Evolutionary conservation across 257 asterid species (phyloP).

Genomic region (Lithospermum erythrorhizon): DNA sequence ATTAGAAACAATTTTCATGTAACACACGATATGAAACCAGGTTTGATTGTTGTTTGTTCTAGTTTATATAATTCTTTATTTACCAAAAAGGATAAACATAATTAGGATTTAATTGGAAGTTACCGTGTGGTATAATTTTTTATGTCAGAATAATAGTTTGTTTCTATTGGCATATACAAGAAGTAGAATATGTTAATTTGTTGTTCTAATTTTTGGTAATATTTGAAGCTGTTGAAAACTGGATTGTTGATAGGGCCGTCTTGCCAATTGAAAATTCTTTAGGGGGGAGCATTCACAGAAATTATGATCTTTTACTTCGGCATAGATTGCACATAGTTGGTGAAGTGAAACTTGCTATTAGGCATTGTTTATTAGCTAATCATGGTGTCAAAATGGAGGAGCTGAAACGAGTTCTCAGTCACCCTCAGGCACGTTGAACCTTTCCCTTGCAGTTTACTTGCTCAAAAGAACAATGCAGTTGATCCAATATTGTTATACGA

Average conservation of each 20-base stretch:
- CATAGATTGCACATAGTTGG: slow-evolving; percentile 95
- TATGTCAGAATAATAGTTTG: not conserved
- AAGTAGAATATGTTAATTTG: not conserved
- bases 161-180: not conserved
- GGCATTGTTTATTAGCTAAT: slow-evolving; percentile 90
- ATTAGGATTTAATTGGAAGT: too few species aligned
- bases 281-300: slow-evolving; percentile 98
- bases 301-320: slow-evolving; percentile 90
- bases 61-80: too few species aligned
- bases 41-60: too few species aligned
- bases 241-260: slow-evolving; percentile 97
- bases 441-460: not conserved
- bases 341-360: slow-evolving; percentile 85
- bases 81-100: too few species aligned
- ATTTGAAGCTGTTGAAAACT: slow-evolving; percentile 82
- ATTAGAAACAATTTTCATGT: too few species aligned
- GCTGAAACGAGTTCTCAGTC: slow-evolving; percentile 87
- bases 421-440: slow-evolving; percentile 72
- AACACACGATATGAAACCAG: too few species aligned
- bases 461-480: not conserved
- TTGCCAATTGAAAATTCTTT: slow-evolving; percentile 92
- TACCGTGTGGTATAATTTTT: not conserved
- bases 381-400: slow-evolving; percentile 59
- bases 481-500: slow-evolving; percentile 12
- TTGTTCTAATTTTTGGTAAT: not conserved